phyloP scores from a whole-genome alignment of 352 stramenopile genomes.

The Pythium vanterpoolii region DNA sequence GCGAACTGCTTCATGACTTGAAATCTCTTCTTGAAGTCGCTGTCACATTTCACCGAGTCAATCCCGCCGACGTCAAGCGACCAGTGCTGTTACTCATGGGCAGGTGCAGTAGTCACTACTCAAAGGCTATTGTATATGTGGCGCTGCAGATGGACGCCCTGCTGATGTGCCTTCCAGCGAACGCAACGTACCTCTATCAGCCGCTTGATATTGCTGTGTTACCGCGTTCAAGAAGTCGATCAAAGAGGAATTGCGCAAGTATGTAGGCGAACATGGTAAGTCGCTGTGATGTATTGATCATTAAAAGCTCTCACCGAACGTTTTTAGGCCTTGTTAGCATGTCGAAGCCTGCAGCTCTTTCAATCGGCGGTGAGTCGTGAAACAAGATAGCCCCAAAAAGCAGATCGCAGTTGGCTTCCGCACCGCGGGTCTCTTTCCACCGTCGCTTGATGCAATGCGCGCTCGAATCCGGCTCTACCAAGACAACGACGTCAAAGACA shows the following conservation, averaged over 20 bases:
- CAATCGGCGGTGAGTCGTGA: neutral
- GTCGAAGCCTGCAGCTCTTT: neutral
- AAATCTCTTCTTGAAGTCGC: slow-evolving; percentile 3
- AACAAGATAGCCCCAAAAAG: slow-evolving; percentile 4
- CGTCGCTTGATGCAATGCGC: slow-evolving; percentile 11
- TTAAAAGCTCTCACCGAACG: neutral
- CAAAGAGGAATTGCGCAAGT: neutral
- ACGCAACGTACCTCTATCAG: slow-evolving; percentile 22
- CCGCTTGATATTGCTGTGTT: slow-evolving; percentile 25
- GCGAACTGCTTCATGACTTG: slow-evolving; percentile 17
- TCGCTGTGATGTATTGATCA: neutral
- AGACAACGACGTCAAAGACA: neutral
- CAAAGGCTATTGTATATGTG: neutral
- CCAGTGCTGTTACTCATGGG: slow-evolving; percentile 12
- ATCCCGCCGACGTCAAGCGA: neutral
- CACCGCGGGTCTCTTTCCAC: slow-evolving; percentile 13
- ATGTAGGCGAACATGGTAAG: slow-evolving; percentile 4
- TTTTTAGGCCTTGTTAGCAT: slow-evolving; percentile 14
- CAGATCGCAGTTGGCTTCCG: slow-evolving; percentile 9
- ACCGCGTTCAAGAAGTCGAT: slow-evolving; percentile 13
- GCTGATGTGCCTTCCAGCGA: slow-evolving; percentile 12
- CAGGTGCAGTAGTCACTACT: slow-evolving; percentile 23
- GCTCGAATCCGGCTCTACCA: neutral
- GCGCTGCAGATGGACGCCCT: slow-evolving; percentile 2
- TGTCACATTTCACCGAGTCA: neutral